phyloP scores from a whole-genome alignment of 805 yeast species.

The Kluyveromyces dobzhanskii region DNA sequence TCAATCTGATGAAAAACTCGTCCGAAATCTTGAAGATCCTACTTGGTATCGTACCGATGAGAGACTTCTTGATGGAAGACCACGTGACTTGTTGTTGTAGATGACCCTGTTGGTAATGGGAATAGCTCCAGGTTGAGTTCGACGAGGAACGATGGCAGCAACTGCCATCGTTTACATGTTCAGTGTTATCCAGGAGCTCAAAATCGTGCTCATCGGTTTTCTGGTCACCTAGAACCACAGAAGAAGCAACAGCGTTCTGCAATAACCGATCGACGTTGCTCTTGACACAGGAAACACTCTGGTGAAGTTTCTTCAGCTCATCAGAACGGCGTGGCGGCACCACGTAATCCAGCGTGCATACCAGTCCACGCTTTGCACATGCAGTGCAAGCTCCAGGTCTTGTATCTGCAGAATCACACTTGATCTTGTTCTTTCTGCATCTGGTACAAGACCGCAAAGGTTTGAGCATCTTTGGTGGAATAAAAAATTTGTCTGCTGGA shows the following conservation, averaged over 20 bases:
- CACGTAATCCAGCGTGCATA: constrained; percentile 49
- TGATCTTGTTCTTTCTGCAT: constrained; percentile 59
- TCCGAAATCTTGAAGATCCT: constrained; percentile 9
- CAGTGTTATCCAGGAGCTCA: too few relatives aligned
- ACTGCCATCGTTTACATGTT: too few relatives aligned
- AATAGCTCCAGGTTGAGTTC: background rate
- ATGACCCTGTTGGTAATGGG: background rate
- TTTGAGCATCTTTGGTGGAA: constrained; percentile 18
- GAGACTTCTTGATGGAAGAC: constrained; percentile 1
- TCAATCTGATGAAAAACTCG: constrained; percentile 8
- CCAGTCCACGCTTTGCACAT: constrained; percentile 43
- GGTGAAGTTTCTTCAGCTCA: constrained; percentile 30
- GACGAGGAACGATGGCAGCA: too few relatives aligned
- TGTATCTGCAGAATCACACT: constrained; percentile 48
- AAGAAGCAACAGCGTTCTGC: background rate
- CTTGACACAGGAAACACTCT: constrained; percentile 21
- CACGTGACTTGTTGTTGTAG: background rate
- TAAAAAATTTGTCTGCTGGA: too few relatives aligned
- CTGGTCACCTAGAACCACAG: too few relatives aligned
- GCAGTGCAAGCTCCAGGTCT: constrained; percentile 50
- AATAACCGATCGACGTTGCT: constrained; percentile 5
- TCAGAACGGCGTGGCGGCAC: constrained; percentile 42
- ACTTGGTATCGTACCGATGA: constrained; percentile 5
- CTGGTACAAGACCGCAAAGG: constrained; percentile 51
- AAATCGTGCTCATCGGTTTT: too few relatives aligned